A percentile compares a stretch with the other conserved stretches of the same genome.
Conservation (phyloP, 768 basidiomycete genomes). For the Tylopilus sp. region DNA sequence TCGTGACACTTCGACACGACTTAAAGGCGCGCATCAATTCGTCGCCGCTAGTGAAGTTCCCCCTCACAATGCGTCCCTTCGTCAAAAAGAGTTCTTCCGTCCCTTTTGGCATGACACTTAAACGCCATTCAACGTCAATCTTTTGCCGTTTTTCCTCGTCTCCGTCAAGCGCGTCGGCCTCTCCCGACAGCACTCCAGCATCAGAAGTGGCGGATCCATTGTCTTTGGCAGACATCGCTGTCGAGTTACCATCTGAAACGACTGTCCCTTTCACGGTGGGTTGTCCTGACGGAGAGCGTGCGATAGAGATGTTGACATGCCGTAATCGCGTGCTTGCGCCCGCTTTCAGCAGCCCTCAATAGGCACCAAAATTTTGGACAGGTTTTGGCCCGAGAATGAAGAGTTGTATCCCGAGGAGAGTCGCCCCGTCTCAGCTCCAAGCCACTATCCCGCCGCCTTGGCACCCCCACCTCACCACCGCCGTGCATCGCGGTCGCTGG, state of each 20-base stretch:
- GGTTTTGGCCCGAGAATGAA: conserved; percentile 33
- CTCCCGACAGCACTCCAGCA: conserved; percentile 11
- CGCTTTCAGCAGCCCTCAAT: conserved; percentile 21
- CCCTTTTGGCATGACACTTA: conserved; percentile 18
- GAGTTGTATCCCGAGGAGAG: conserved; percentile 17
- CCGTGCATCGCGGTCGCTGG: conserved; percentile 19
- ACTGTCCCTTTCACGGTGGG: conserved; percentile 13
- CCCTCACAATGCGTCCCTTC: conserved; percentile 26
- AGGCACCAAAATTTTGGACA: conserved; percentile 28
- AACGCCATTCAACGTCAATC: conserved; percentile 26
- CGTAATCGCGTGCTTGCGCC: not conserved
- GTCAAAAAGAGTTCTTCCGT: conserved; percentile 27
- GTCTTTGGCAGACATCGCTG: conserved; percentile 3
- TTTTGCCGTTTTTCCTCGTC: conserved; percentile 21
- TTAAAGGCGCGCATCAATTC: conserved; percentile 29
- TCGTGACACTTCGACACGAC: conserved; percentile 27
- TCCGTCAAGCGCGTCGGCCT: conserved; percentile 11
- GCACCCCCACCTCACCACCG: conserved; percentile 30
- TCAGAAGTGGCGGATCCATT: conserved; percentile 24
- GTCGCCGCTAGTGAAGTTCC: conserved; percentile 24
- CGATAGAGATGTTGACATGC: conserved; percentile 7
- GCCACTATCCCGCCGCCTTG: conserved; percentile 17
- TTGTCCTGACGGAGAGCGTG: conserved; percentile 2
- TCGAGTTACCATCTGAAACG: conserved; percentile 1
- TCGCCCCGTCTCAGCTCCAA: conserved; percentile 4